Evolutionary conservation across 2,329 filamentous ascomycete genomes (phyloP).

Genomic region (Elsinoe ampelina): DNA sequence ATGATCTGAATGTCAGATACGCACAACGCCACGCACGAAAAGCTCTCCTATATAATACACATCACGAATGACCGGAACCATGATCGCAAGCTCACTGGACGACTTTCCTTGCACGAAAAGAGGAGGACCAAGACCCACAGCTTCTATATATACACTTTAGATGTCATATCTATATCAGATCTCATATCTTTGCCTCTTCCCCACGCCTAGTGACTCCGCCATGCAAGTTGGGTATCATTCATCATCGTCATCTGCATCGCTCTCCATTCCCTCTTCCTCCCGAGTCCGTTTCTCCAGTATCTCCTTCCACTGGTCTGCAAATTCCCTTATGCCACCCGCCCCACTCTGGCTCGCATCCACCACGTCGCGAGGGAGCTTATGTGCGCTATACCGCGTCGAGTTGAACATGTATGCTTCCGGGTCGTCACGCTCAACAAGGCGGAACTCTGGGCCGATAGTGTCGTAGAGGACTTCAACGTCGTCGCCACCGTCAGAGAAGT

Average conservation of each 20-base stretch:
- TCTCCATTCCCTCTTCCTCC: conserved; percentile 22
- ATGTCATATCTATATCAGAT: background rate
- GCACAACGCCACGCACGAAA: background rate
- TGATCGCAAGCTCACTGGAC: background rate
- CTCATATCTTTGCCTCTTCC: background rate
- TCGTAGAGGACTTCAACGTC: conserved; percentile 34
- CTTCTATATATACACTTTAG: background rate
- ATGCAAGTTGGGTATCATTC: conserved; percentile 17
- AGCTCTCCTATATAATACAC: too few species aligned
- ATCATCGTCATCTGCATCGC: conserved; percentile 26
- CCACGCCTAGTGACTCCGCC: background rate
- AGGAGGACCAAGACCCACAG: background rate
- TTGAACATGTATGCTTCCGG: conserved; percentile 81
- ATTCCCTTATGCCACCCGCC: conserved; percentile 67
- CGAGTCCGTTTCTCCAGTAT: conserved; percentile 34
- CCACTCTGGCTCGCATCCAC: conserved; percentile 55
- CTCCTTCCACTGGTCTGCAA: conserved; percentile 42
- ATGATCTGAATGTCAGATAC: background rate
- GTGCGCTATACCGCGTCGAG: conserved; percentile 81
- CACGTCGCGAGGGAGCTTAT: conserved; percentile 90
- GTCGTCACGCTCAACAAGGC: conserved; percentile 74
- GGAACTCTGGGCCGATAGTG: conserved; percentile 58
- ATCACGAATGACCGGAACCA: background rate
- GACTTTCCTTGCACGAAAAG: background rate
- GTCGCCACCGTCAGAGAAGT: conserved; percentile 38